Evolutionary conservation across 371 early-diverging fungal species (phyloP).

Genomic region (Mucor racemosus): DNA sequence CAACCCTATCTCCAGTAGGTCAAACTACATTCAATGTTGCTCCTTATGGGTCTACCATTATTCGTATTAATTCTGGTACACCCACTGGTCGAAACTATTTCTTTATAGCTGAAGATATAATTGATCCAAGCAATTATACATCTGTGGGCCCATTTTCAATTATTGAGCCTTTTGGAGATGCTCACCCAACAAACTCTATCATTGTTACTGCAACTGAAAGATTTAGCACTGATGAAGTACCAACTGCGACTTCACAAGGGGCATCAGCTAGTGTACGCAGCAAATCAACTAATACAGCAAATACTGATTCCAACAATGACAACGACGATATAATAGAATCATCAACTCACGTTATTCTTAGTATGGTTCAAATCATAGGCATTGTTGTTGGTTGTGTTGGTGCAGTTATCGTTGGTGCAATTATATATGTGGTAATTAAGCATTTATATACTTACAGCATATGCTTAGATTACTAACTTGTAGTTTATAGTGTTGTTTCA

Average conservation of each 20-base stretch:
- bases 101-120: not conserved
- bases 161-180: not conserved
- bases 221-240: not conserved
- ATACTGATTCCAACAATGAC: not conserved
- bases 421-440: not conserved
- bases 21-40: not conserved
- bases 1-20: not conserved
- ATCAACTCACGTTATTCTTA: not conserved
- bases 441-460: not conserved
- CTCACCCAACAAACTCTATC: not conserved
- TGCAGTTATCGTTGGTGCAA: not conserved
- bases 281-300: not conserved
- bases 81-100: not conserved
- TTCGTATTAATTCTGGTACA: not conserved
- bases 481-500: not conserved
- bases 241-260: not conserved
- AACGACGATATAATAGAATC: not conserved
- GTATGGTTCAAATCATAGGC: not conserved
- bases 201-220: not conserved
- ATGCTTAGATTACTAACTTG: not conserved
- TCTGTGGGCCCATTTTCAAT: not conserved
- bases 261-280: not conserved
- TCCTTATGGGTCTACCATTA: not conserved
- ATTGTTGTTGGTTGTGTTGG: conserved; percentile 1
- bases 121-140: not conserved